These are phyloP conservation scores for Tetracladium marchalianum DNA, from an alignment of 495 filamentous ascomycete genomes.

Conservation along the genomic window DNA sequence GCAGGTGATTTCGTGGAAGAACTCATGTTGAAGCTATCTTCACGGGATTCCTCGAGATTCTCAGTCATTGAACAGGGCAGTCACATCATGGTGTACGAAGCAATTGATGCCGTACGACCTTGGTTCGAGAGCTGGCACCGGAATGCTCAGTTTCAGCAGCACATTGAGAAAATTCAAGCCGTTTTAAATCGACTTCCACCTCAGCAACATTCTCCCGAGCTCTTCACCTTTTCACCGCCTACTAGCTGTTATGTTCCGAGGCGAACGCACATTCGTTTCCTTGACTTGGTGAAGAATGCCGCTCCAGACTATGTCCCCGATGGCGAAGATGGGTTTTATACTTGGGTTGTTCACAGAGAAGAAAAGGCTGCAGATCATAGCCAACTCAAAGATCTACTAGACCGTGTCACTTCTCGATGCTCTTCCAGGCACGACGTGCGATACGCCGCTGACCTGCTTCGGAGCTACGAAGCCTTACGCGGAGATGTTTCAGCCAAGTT, in stretches of 20 bases:
- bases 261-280: conserved; percentile 1
- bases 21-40: conserved; percentile 24
- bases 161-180: conserved; percentile 14
- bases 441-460: conserved; percentile 14
- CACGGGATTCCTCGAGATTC: background rate
- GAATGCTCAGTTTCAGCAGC: conserved; percentile 23
- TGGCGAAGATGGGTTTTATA: background rate
- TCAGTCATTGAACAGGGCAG: background rate
- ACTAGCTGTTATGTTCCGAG: background rate
- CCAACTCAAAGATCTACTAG: conserved; percentile 4
- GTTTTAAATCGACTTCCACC: conserved; percentile 3
- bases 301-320: background rate
- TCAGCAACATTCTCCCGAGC: background rate
- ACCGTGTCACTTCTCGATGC: conserved; percentile 2
- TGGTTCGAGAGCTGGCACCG: conserved; percentile 26
- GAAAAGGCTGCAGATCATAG: background rate
- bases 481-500: background rate
- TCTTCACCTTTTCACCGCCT: background rate
- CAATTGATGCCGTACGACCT: conserved; percentile 9
- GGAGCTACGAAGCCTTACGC: conserved; percentile 14
- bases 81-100: conserved; percentile 8
- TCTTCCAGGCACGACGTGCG: conserved; percentile 10
- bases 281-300: conserved; percentile 2
- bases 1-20: conserved; percentile 7
- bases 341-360: background rate